Evolutionary conservation across 2,329 filamentous ascomycete species (phyloP), one percentile per base, ranked within the genome.

Genomic region (Pyrenophora teres): DNA sequence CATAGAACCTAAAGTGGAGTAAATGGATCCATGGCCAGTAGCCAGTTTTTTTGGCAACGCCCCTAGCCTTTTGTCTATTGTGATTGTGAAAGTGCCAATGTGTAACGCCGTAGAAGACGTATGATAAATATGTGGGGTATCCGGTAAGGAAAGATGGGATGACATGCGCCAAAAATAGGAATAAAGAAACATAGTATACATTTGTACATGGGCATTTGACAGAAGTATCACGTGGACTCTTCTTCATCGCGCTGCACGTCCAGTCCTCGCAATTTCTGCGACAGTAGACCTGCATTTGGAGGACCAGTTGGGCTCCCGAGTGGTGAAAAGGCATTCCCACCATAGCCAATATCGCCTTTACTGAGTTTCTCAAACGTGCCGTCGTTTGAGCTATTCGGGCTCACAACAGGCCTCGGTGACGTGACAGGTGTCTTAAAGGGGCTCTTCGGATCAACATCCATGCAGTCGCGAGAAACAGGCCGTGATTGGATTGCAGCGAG

Each of bases 271-370:
- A 93, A 75, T 50, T 85, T 81, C 68, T 85, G 85, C 9, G 89
- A 89, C 13, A 94, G 76, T 13, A 94, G 73, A 2, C 89, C 84
- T 63, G 90, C 87, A 4, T 83, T 79, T 80, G 32, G 86, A 82
- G 64, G 89, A 86, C 31, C 85, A 81, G 16, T 54, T n/a, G 62
- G 50, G n/a, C 63, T 62, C 18, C 56, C 46, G 7, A 68, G 31
- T n/a, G 66, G 63, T 30, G 62, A 63, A 47, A 70, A 72, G 13
- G 67, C 69, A 36, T 71, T 71, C 6, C 68, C 66, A 9, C 68
- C 78, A 48, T 74, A 75, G n/a, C 74, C 73, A 27, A 72, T 71
- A 54, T 90, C 86, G 5, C 85, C 85, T 67, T 82, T 88, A 62
- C 33, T 85, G 16, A 90, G 81, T 68, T 92, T 92, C 65, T 83